Base-by-base conservation (phyloP, 306 rosid genomes). In the Luffa acutangula region DNA sequence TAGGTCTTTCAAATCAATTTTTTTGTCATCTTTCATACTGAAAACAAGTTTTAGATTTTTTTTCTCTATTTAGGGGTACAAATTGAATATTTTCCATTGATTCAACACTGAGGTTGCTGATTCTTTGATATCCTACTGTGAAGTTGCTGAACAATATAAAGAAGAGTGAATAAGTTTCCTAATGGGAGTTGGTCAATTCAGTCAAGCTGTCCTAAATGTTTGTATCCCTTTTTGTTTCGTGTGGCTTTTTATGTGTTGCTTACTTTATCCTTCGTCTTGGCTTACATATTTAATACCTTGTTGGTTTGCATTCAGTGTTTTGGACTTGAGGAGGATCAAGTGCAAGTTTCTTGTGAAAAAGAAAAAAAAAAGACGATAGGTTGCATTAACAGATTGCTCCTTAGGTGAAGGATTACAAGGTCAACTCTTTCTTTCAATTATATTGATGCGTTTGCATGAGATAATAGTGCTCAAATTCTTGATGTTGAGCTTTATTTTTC, bases 131-230 rank as follows among this genome's bases (percentile, higher is more conserved):
- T 80, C 92, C 63, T 92, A 88, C 84, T 90, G 76, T 43, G 90
- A 92, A 80, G 82, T 87, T 82, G 98, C 98, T 74, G 94, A 90
- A 87, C 84, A 76, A 83, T 86, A 51, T 78, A 92, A 49, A 77
- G 33, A 82, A 64, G 88, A 89, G 37, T 93, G 89, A 52, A 9
- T 94, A 62, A 87, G 92, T 83, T n/a, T n/a, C 88, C 81, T 94
- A 72, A 65, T 89, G 46, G 98, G 94, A 78, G 96, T 92, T 84
- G 67, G 87, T 69, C 93, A 88, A 59, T 82, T 87, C 39, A 87
- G 93, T 81, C 86, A 88, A 81, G 93, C 90, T 77, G 97, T 92
- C 83, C 88, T 94, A 85, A 92, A 94, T 93, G 98, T 94, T 59
- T 43, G 88, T 78, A 52, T 77, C 78, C 56, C 11, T 76, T 78